These are phyloP conservation scores for Astrephomene gubernaculifera DNA, from an alignment of 139 green algal genomes.

Conservation along the genomic window DNA sequence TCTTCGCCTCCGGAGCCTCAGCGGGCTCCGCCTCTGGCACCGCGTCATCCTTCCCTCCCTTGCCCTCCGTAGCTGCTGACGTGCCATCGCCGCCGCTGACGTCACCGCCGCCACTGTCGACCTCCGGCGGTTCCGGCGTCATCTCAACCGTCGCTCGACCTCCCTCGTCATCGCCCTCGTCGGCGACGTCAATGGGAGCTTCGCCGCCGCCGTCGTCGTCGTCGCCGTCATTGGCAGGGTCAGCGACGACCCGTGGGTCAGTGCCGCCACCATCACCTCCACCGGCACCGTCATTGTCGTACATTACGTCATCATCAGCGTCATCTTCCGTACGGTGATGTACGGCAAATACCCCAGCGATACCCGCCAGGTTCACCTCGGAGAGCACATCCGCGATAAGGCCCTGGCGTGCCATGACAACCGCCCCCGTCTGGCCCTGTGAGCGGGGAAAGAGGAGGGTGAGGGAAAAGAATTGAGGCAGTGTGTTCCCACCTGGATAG, in stretches of 20 bases:
- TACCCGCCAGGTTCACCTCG: slow-evolving; percentile 72
- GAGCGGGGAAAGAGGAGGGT: slow-evolving; percentile 16
- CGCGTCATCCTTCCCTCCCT: not conserved
- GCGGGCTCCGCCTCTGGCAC: not conserved
- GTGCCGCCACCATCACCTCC: not conserved
- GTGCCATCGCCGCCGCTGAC: not conserved
- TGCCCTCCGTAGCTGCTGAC: not conserved
- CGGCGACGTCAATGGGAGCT: not conserved
- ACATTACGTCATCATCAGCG: not conserved
- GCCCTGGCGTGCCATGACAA: slow-evolving; percentile 77
- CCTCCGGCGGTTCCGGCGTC: slow-evolving; percentile 13
- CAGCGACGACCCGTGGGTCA: not conserved
- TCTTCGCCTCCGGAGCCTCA: not conserved
- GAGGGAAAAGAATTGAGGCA: no score
- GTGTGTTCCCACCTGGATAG: no score
- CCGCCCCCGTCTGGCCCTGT: slow-evolving; percentile 75
- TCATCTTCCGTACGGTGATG: slow-evolving; percentile 58
- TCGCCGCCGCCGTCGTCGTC: not conserved
- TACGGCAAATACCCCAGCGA: slow-evolving; percentile 82
- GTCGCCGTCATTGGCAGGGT: not conserved
- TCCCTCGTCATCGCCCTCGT: not conserved
- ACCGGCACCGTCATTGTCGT: not conserved
- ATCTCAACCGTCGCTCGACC: not conserved
- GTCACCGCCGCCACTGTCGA: not conserved
- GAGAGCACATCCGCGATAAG: slow-evolving; percentile 84